Evolutionary conservation across 192 early-diverging fungal species (phyloP), one percentile per base, ranked within the genome.

Genomic region (Rhizoclosmatium globosum): DNA sequence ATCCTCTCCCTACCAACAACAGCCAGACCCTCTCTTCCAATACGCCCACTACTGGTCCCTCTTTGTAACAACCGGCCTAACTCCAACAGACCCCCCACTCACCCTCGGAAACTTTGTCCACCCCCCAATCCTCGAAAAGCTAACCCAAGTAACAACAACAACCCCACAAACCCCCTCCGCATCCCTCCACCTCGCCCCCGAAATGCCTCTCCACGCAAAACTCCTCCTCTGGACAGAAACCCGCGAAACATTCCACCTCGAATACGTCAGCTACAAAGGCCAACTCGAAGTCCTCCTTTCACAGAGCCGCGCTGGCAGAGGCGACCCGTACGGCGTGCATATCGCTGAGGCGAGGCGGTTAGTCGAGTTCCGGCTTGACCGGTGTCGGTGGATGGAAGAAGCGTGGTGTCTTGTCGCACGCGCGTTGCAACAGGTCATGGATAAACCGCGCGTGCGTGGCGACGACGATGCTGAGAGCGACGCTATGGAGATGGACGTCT

Each of bases 401-500:
- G 72, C 72, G 42, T 74, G 72, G 72, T 74, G 72, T 64, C 9
- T 62, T 3, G 72, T 74, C 21, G 72, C 72, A 9, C n/a, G 46
- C 39, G 47, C 19, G 13, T 21, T 74, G 42, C 39, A 74, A 48
- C 31, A 74, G 21, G 61, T 48, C 17, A 74, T 74, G 56, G 23
- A 62, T 45, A 43, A 47, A 41, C 66, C 66, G 47, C 42, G 44
- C 13, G 62, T 11, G 23, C 41, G 23, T 42, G 41, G 11, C 11
- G 11, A 17, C 21, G 21, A 11, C 7, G 21, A 23, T 23, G 47
- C 13, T 7, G 66, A 68, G 17, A 11, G 9, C 39, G 21, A 64
- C n/a, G 42, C 66, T 9, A 1, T 62, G 23, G 60, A 62, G 23
- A 62, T 62, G 60, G 60, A 62, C 23, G 21, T 62, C 7, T 62